Conservation (phyloP, 2,329 filamentous ascomycete genomes). For the Aspergillus aculeatus region DNA sequence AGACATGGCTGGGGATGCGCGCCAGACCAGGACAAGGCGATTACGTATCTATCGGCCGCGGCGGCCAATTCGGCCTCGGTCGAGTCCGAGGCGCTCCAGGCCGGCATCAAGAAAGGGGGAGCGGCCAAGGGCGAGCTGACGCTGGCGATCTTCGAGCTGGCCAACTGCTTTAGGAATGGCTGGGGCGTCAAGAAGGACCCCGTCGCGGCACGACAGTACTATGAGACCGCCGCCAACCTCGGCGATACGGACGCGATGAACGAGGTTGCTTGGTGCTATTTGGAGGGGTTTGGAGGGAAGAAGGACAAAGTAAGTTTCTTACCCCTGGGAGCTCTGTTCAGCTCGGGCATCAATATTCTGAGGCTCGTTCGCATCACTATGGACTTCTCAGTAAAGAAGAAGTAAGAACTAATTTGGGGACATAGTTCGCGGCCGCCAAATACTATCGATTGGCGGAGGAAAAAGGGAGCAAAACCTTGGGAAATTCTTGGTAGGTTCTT, state of each 20-base stretch:
- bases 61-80: constrained; percentile 86
- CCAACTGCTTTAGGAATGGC: constrained; percentile 76
- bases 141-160: constrained; percentile 90
- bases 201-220: constrained; percentile 83
- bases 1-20: constrained; percentile 92
- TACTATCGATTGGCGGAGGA: constrained; percentile 91
- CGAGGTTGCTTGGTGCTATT: constrained; percentile 91
- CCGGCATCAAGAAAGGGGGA: constrained; percentile 89
- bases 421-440: constrained; percentile 64
- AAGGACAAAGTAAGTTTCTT: constrained; percentile 86
- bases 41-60: constrained; percentile 82
- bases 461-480: constrained; percentile 83
- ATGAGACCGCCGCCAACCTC: constrained; percentile 94
- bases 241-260: constrained; percentile 98
- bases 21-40: constrained; percentile 68
- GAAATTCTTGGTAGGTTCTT: constrained; percentile 83
- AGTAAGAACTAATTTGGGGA: constrained; percentile 13
- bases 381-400: constrained; percentile 9
- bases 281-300: constrained; percentile 94
- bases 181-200: constrained; percentile 90
- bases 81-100: constrained; percentile 78
- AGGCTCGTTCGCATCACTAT: constrained; percentile 18
- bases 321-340: neutral
- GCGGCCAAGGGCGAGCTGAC: constrained; percentile 94
- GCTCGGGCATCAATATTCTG: constrained; percentile 36